A percentile compares a stretch with the other conserved stretches of the same genome.
phyloP scores from a whole-genome alignment of 257 asterid species.

The Ballota nigra region DNA sequence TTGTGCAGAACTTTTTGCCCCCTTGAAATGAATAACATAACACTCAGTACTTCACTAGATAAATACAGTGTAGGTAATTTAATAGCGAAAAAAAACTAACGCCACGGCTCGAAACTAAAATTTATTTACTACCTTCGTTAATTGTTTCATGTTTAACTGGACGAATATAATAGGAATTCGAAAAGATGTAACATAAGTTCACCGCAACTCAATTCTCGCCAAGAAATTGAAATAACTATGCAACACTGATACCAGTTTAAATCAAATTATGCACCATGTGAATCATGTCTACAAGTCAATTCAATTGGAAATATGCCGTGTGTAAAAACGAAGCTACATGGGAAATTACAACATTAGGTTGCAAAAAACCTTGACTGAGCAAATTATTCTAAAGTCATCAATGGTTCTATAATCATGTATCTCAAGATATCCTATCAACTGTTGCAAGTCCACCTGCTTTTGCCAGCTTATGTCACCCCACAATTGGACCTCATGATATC shows the following conservation, averaged over 20 bases:
- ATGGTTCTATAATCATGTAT: background rate
- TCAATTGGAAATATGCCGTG: background rate
- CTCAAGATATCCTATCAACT: background rate
- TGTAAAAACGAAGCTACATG: background rate
- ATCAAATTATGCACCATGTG: constrained; percentile 1
- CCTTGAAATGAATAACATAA: constrained; percentile 40
- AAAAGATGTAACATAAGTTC: background rate
- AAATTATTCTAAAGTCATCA: background rate
- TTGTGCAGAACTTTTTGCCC: constrained; percentile 85
- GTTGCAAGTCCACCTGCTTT: background rate
- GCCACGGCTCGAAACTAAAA: background rate
- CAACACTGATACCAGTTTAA: background rate
- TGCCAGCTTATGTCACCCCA: background rate
- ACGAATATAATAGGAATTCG: background rate
- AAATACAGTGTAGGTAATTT: background rate
- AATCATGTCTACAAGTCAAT: background rate
- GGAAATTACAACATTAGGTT: background rate
- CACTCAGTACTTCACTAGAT: constrained; percentile 1
- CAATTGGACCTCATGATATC: background rate
- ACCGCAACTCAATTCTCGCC: constrained; percentile 7
- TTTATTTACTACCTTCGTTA: background rate
- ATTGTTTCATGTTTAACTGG: background rate
- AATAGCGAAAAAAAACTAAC: background rate
- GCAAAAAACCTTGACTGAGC: background rate
- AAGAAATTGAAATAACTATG: background rate